Conservation (phyloP, 257 asterid genomes). For the Solanum ossicruentum region DNA sequence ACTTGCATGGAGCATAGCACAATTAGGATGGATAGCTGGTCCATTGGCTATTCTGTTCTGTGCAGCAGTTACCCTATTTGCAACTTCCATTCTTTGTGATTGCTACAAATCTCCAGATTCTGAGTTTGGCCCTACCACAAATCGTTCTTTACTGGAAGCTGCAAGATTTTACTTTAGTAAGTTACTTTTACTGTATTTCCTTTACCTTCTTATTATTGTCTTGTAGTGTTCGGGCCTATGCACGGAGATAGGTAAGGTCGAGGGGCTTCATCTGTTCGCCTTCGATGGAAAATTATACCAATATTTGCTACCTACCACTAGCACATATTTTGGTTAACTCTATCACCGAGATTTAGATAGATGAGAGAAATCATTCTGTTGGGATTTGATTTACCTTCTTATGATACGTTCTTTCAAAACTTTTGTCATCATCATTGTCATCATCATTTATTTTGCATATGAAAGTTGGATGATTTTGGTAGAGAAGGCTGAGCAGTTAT, state of each 20-base stretch:
- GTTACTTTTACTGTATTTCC: background rate
- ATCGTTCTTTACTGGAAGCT: conserved; percentile 38
- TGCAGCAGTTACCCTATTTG: conserved; percentile 29
- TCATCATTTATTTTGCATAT: background rate
- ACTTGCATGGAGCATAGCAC: conserved; percentile 64
- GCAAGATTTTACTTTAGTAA: conserved; percentile 1
- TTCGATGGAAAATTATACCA: no score
- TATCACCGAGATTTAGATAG: background rate
- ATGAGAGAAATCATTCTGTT: background rate
- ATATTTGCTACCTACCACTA: background rate
- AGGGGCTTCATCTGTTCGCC: background rate
- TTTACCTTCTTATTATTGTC: background rate
- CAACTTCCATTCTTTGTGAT: conserved; percentile 35
- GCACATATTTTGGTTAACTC: background rate
- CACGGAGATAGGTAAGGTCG: background rate
- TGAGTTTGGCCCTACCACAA: conserved; percentile 20
- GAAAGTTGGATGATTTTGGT: background rate
- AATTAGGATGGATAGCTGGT: conserved; percentile 72
- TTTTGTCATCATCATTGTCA: background rate
- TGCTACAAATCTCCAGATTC: conserved; percentile 49
- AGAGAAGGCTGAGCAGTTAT: background rate
- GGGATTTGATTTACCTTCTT: background rate
- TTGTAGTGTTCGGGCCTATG: background rate
- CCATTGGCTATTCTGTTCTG: conserved; percentile 38
- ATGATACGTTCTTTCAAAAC: background rate